phyloP scores from a whole-genome alignment of 1,284 basidiomycete genomes.

The Caloboletus firmus region DNA sequence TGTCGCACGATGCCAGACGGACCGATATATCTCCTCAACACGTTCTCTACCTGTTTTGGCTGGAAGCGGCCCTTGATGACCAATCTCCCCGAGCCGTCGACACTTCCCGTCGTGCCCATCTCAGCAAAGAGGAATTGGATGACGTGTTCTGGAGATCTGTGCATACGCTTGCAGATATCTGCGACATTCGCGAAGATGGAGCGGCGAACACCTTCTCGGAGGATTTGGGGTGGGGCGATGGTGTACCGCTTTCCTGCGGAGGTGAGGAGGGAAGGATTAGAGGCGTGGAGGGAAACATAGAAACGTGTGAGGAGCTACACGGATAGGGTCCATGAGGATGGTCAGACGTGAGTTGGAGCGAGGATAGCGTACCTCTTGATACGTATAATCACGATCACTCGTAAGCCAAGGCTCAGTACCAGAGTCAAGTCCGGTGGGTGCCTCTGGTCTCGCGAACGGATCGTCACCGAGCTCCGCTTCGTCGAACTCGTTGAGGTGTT shows the following conservation, averaged over 20 bases:
- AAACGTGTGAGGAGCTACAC: conserved; percentile 87
- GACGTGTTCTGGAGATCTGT: conserved; percentile 98
- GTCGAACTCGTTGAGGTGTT: conserved; percentile 65
- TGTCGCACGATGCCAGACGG: conserved; percentile 28
- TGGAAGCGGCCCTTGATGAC: conserved; percentile 99
- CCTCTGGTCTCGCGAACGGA: conserved; percentile 69
- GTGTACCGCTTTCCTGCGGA: conserved; percentile 91
- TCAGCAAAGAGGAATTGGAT: conserved; percentile 98
- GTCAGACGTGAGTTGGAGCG: not conserved
- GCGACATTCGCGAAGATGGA: conserved; percentile 95
- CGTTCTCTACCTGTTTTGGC: conserved; percentile 98
- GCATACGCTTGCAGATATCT: conserved; percentile 99
- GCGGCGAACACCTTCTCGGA: conserved; percentile 96
- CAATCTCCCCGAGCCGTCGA: conserved; percentile 90
- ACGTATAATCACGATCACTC: conserved; percentile 93
- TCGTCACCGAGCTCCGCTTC: conserved; percentile 85
- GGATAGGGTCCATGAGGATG: not conserved
- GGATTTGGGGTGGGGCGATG: conserved; percentile 94
- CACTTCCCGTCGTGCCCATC: conserved; percentile 96
- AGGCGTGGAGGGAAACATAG: conserved; percentile 88
- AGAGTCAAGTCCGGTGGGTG: conserved; percentile 55
- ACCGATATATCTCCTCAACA: conserved; percentile 96
- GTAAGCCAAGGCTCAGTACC: conserved; percentile 86
- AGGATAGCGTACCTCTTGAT: conserved; percentile 69
- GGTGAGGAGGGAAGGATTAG: conserved; percentile 91